phyloP scores from a whole-genome alignment of 1,284 basidiomycete species.

The Trametes versicolor region DNA sequence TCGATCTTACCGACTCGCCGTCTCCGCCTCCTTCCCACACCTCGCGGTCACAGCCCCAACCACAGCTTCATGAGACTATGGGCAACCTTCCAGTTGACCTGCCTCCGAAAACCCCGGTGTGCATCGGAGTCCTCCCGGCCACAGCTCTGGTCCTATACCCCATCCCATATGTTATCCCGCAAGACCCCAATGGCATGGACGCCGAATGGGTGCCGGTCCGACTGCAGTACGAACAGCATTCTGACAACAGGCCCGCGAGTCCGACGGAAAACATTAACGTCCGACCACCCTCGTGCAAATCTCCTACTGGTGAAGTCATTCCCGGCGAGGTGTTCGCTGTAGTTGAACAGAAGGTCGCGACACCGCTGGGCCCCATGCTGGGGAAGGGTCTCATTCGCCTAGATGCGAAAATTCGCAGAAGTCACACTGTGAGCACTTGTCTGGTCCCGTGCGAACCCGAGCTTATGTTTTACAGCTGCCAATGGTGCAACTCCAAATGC shows the following conservation, averaged over 20 bases:
- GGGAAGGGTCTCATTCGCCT: constrained; percentile 85
- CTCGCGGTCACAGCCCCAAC: constrained; percentile 19
- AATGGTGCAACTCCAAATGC: constrained; percentile 84
- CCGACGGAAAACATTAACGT: constrained; percentile 83
- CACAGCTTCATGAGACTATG: constrained; percentile 33
- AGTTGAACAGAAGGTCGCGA: constrained; percentile 85
- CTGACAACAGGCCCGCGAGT: constrained; percentile 61
- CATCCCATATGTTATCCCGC: constrained; percentile 71
- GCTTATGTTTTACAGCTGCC: constrained; percentile 61
- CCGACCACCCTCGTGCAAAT: constrained; percentile 66
- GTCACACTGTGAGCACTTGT: constrained; percentile 61
- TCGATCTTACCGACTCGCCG: constrained; percentile 80
- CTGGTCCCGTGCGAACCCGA: neutral
- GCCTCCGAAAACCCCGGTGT: constrained; percentile 82
- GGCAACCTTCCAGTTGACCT: constrained; percentile 53
- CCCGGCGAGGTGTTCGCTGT: constrained; percentile 82
- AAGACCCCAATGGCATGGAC: constrained; percentile 53
- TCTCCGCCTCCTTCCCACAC: constrained; percentile 66
- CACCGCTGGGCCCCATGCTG: constrained; percentile 82
- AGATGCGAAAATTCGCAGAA: constrained; percentile 80
- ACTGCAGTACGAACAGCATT: constrained; percentile 76
- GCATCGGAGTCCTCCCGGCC: constrained; percentile 86
- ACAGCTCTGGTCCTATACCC: constrained; percentile 91
- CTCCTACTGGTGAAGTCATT: constrained; percentile 58
- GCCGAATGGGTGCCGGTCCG: constrained; percentile 83